Percentiles rank a stretch among this genome's conserved stretches.
phyloP scores from a whole-genome alignment of 257 asterid species.

The Fraxinus pennsylvanica region DNA sequence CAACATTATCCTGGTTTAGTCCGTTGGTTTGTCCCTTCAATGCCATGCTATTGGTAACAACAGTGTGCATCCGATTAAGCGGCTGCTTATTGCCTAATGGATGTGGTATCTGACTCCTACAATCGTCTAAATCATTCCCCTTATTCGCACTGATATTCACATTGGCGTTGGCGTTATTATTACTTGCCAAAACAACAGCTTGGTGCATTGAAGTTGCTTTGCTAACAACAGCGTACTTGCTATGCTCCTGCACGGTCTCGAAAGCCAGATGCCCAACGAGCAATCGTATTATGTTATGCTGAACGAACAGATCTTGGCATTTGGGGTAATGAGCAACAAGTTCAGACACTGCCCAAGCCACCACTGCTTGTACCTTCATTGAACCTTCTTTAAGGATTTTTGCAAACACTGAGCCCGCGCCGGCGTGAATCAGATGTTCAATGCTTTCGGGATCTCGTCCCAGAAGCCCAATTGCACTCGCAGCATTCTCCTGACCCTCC shows the following conservation, averaged over 20 bases:
- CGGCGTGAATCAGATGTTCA: conserved; percentile 65
- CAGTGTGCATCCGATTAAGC: conserved; percentile 51
- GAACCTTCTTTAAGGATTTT: conserved; percentile 62
- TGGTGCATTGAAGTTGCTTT: conserved; percentile 74
- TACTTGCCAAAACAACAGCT: conserved; percentile 62
- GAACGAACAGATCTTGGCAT: conserved; percentile 49
- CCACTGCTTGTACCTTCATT: conserved; percentile 48
- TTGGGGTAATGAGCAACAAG: conserved; percentile 38
- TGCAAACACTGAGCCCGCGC: conserved; percentile 48
- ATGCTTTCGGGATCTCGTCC: conserved; percentile 55
- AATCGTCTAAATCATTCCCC: conserved; percentile 43
- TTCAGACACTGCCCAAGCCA: conserved; percentile 51
- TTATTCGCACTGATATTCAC: background rate
- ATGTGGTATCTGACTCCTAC: conserved; percentile 35
- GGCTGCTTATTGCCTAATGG: conserved; percentile 47
- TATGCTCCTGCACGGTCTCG: conserved; percentile 42
- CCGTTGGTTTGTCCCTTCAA: conserved; percentile 32
- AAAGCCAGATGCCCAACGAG: conserved; percentile 47
- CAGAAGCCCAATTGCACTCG: conserved; percentile 46
- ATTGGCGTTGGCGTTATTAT: conserved; percentile 11
- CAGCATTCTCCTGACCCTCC: conserved; percentile 55
- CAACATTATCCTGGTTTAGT: conserved; percentile 11
- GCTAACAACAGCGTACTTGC: conserved; percentile 44
- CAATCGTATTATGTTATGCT: conserved; percentile 38
- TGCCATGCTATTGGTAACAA: conserved; percentile 59